Evolutionary conservation across 202 grass and related monocot genomes (phyloP).

Genomic region (Dendrocalamus latiflorus): DNA sequence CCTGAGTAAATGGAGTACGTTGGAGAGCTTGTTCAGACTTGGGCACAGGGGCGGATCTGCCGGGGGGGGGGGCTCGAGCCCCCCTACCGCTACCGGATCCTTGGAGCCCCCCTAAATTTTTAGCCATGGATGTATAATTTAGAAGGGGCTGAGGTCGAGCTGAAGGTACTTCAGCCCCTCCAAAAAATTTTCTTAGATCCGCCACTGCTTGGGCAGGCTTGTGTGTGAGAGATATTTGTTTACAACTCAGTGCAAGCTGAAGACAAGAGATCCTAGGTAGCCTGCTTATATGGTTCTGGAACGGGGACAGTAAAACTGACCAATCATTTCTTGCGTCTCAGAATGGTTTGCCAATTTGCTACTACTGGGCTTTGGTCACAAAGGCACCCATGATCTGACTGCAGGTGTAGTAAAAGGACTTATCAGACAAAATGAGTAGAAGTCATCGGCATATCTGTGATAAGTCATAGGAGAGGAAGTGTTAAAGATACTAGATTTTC

Average conservation of each 20-base stretch:
- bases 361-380: background rate
- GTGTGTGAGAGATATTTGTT: constrained; percentile 7
- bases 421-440: background rate
- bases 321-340: constrained; percentile 4
- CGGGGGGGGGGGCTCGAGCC: no score
- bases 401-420: background rate
- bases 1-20: background rate
- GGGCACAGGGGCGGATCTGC: no score
- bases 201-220: background rate
- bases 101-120: no score
- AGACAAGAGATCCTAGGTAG: background rate
- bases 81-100: no score
- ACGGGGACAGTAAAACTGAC: constrained; percentile 18
- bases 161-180: no score
- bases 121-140: no score
- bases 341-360: constrained; percentile 4
- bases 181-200: no score
- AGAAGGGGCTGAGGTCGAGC: no score
- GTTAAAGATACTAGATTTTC: background rate
- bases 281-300: background rate
- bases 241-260: constrained; percentile 21
- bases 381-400: background rate
- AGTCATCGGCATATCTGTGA: background rate
- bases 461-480: background rate
- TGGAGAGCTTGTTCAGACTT: background rate